Conservation (phyloP, 2,329 filamentous ascomycete genomes). For the Neofusicoccum umdonicola region DNA sequence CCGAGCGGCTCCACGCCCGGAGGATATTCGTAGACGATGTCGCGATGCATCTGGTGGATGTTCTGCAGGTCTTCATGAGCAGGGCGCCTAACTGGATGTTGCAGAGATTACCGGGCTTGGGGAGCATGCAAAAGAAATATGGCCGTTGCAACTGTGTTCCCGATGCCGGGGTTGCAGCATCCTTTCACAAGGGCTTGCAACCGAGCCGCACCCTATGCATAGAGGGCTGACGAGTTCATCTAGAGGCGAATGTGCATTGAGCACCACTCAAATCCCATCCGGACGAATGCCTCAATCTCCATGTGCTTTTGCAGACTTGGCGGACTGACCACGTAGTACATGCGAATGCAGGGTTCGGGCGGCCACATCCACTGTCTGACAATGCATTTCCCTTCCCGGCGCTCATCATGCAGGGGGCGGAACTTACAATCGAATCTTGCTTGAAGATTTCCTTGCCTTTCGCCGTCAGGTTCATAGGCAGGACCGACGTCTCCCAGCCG, state of each 20-base stretch:
- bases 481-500: slow-evolving; percentile 82
- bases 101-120: not conserved
- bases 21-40: slow-evolving; percentile 68
- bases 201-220: too few relatives aligned
- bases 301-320: too few relatives aligned
- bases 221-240: too few relatives aligned
- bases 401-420: not conserved
- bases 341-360: too few relatives aligned
- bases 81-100: not conserved
- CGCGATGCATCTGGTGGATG: slow-evolving; percentile 84
- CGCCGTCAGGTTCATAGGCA: slow-evolving; percentile 64
- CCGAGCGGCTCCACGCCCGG: slow-evolving; percentile 62
- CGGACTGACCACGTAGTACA: too few relatives aligned
- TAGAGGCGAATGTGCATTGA: too few relatives aligned
- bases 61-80: slow-evolving; percentile 43
- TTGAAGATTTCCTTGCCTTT: slow-evolving; percentile 72
- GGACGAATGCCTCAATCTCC: too few relatives aligned
- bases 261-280: too few relatives aligned
- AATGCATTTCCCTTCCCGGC: not conserved
- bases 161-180: too few relatives aligned
- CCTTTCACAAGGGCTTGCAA: too few relatives aligned
- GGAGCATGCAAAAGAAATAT: not conserved
- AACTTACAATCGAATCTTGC: slow-evolving; percentile 57
- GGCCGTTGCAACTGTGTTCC: too few relatives aligned
- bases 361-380: not conserved